phyloP scores from a whole-genome alignment of 768 basidiomycete species.

The Trametes elegans region DNA sequence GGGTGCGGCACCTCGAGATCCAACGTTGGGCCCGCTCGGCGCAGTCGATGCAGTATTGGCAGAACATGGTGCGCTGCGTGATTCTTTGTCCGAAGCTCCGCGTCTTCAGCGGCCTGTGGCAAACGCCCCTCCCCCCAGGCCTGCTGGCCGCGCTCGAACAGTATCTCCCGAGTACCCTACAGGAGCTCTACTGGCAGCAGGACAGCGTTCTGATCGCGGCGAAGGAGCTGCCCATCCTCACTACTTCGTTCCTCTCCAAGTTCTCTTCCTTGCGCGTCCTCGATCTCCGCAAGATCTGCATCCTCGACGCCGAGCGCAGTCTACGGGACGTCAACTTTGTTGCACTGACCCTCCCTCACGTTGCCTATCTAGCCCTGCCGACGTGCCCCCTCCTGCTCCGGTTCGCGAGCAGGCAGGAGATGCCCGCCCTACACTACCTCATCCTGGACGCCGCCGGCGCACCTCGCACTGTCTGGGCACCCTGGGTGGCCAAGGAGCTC shows the following conservation, averaged over 20 bases:
- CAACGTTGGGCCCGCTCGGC: conserved; percentile 44
- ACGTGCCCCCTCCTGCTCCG: conserved; percentile 36
- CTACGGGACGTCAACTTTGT: conserved; percentile 19
- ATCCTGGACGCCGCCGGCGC: conserved; percentile 33
- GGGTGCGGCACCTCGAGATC: conserved; percentile 49
- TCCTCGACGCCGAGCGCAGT: conserved; percentile 20
- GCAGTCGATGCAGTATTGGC: conserved; percentile 37
- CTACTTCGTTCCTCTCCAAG: conserved; percentile 37
- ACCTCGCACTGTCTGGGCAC: conserved; percentile 6
- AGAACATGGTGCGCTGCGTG: conserved; percentile 43
- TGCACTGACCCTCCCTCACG: conserved; percentile 35
- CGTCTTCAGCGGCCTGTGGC: conserved; percentile 49
- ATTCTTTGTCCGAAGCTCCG: conserved; percentile 45
- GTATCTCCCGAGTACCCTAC: conserved; percentile 41
- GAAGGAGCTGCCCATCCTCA: conserved; percentile 27
- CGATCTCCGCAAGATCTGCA: conserved; percentile 43
- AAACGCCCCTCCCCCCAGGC: conserved; percentile 39
- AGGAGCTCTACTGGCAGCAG: conserved; percentile 47
- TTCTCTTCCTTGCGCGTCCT: conserved; percentile 44
- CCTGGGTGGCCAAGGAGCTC: conserved; percentile 23
- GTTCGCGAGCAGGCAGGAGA: conserved; percentile 36
- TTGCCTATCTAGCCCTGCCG: conserved; percentile 44
- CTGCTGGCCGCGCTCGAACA: conserved; percentile 42
- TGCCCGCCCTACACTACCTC: conserved; percentile 45
- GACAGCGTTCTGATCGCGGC: conserved; percentile 15